These are phyloP conservation scores for Penicillium sp. DNA, from an alignment of 2,329 filamentous ascomycete species.

Conservation along the genomic window DNA sequence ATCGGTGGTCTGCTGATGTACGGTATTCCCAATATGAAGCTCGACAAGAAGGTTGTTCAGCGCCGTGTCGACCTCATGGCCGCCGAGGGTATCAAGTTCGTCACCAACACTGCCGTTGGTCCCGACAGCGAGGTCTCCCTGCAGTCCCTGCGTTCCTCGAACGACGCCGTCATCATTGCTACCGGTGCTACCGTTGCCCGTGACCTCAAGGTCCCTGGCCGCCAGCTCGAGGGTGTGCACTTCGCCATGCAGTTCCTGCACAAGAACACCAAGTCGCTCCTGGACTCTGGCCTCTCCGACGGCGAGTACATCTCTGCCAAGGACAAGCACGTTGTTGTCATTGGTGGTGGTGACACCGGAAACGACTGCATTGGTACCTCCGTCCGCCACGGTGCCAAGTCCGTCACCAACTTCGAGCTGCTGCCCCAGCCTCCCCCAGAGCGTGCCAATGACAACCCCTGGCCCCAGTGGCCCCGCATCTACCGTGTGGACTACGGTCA, in stretches of 20 bases:
- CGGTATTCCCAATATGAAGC: slow-evolving; percentile 99
- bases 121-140: slow-evolving; percentile 70
- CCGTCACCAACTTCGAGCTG: slow-evolving; percentile 94
- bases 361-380: slow-evolving; percentile 98
- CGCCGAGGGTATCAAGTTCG: slow-evolving; percentile 80
- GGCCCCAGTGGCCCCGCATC: slow-evolving; percentile 97
- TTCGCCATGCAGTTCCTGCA: slow-evolving; percentile 98
- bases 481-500: slow-evolving; percentile 99
- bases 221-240: slow-evolving; percentile 86
- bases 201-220: slow-evolving; percentile 86
- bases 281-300: slow-evolving; percentile 85
- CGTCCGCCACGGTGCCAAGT: slow-evolving; percentile 92
- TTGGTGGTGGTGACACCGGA: slow-evolving; percentile 95
- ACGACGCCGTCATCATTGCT: slow-evolving; percentile 85
- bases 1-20: slow-evolving; percentile 95
- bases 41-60: slow-evolving; percentile 96
- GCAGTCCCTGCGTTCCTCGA: slow-evolving; percentile 68
- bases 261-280: slow-evolving; percentile 95
- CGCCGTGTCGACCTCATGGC: slow-evolving; percentile 95
- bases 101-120: slow-evolving; percentile 75
- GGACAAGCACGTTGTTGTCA: slow-evolving; percentile 93
- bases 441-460: slow-evolving; percentile 92
- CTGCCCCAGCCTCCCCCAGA: slow-evolving; percentile 88
- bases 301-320: slow-evolving; percentile 90
- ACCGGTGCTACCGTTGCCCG: slow-evolving; percentile 92